Percentiles rank a stretch among this genome's conserved stretches.
phyloP scores from a whole-genome alignment of 2,329 filamentous ascomycete species.

The Diaporthe velutina region DNA sequence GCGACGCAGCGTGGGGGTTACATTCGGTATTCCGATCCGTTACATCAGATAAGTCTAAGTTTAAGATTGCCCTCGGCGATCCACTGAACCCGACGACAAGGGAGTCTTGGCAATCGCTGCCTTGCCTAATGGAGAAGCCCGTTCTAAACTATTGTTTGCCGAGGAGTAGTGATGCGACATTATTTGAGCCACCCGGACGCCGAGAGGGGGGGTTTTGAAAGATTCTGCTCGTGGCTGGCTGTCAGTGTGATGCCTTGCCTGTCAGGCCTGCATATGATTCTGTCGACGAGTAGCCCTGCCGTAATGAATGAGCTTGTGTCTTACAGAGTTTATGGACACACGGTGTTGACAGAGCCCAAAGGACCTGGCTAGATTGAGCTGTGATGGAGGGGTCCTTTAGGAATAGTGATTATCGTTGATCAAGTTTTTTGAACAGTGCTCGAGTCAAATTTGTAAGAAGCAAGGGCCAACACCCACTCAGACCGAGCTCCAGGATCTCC shows the following conservation, averaged over 20 bases:
- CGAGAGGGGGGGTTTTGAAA: background rate
- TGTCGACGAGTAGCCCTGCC: background rate
- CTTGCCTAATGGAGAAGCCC: constrained; percentile 11
- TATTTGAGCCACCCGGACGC: background rate
- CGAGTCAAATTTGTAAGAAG: too few relatives aligned
- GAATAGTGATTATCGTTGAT: too few relatives aligned
- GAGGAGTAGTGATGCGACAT: constrained; percentile 1
- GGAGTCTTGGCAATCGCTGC: background rate
- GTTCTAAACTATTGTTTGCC: constrained; percentile 16
- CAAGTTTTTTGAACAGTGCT: too few relatives aligned
- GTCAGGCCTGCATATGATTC: constrained; percentile 19
- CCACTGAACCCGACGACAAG: background rate
- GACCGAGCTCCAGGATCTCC: background rate
- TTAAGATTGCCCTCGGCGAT: constrained; percentile 23
- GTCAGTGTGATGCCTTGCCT: background rate
- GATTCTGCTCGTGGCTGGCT: background rate
- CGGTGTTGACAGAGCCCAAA: background rate
- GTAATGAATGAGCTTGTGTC: constrained; percentile 3
- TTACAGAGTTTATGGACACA: background rate
- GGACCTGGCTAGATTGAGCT: background rate
- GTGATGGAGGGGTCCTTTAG: too few relatives aligned
- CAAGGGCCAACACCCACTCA: too few relatives aligned
- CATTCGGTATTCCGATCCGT: constrained; percentile 22
- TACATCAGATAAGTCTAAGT: constrained; percentile 20
- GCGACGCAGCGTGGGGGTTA: constrained; percentile 1